A percentile compares a stretch with the other conserved stretches of the same genome.
Evolutionary conservation across 768 basidiomycete genomes (phyloP).

Genomic region (Panaeolus cyanescens): DNA sequence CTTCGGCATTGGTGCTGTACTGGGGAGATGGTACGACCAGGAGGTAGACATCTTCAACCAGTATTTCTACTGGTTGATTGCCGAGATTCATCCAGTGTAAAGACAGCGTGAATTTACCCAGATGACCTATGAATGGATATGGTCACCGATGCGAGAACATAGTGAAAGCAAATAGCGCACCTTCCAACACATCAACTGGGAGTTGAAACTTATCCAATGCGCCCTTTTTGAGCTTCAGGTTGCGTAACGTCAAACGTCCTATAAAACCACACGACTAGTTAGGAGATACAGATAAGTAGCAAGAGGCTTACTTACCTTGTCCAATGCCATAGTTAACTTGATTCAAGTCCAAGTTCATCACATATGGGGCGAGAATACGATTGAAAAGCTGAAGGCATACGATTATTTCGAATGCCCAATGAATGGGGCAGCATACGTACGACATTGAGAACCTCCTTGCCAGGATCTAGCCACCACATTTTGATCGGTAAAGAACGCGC

Average conservation of each 20-base stretch:
- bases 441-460: conserved; percentile 81
- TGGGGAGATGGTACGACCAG: conserved; percentile 84
- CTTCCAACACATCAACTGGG: conserved; percentile 94
- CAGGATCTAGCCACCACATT: conserved; percentile 91
- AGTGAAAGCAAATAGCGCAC: conserved; percentile 35
- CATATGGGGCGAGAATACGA: conserved; percentile 90
- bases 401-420: not conserved
- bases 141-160: not conserved
- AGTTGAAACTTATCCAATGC: conserved; percentile 94
- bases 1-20: conserved; percentile 70
- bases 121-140: conserved; percentile 54
- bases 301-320: conserved; percentile 52
- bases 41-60: conserved; percentile 93
- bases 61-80: conserved; percentile 87
- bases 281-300: not conserved
- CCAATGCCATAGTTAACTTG: conserved; percentile 94
- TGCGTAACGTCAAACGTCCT: conserved; percentile 80
- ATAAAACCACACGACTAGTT: conserved; percentile 6
- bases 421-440: conserved; percentile 42
- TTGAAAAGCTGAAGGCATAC: conserved; percentile 67
- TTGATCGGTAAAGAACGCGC: not conserved
- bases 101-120: conserved; percentile 84
- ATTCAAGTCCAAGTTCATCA: conserved; percentile 93
- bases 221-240: conserved; percentile 87
- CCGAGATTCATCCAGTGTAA: conserved; percentile 89